phyloP scores from a whole-genome alignment of 2,329 filamentous ascomycete genomes.

The Monascus ruber region DNA sequence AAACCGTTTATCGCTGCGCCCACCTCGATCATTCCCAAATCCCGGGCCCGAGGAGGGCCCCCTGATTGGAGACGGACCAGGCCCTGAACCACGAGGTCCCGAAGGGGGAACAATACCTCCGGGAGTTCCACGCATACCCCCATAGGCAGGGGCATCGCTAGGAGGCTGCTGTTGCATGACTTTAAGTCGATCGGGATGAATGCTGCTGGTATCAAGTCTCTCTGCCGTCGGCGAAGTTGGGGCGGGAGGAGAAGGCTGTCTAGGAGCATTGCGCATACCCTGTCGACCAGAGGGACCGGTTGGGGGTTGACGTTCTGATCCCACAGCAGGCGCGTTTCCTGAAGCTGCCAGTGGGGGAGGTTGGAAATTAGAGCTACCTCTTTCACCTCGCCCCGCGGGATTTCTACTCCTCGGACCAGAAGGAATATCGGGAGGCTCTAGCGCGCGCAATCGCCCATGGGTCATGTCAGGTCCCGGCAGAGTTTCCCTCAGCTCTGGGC shows the following conservation, averaged over 20 bases:
- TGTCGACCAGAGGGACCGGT: conserved; percentile 32
- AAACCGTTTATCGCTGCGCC: conserved; percentile 36
- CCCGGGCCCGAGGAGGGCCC: conserved; percentile 27
- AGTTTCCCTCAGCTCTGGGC: conserved; percentile 27
- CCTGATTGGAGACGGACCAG: conserved; percentile 24
- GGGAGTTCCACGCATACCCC: conserved; percentile 12
- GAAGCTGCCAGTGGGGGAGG: conserved; percentile 9
- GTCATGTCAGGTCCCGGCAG: conserved; percentile 29
- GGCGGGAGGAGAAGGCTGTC: conserved; percentile 17
- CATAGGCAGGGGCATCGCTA: conserved; percentile 8
- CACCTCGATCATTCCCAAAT: conserved; percentile 23
- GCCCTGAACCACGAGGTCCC: conserved; percentile 28
- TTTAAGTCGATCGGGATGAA: conserved; percentile 45
- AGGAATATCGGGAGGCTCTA: conserved; percentile 35
- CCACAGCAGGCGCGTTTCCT: conserved; percentile 11
- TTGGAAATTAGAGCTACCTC: conserved; percentile 26
- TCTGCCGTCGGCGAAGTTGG: conserved; percentile 18
- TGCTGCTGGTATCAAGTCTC: conserved; percentile 29
- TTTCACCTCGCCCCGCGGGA: conserved; percentile 24
- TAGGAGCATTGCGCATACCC: conserved; percentile 22
- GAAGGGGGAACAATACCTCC: conserved; percentile 24
- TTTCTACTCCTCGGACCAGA: conserved; percentile 42
- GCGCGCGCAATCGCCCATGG: conserved; percentile 36
- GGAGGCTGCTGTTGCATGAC: conserved; percentile 27
- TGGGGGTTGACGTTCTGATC: conserved; percentile 31